A percentile compares a stretch with the other conserved stretches of the same genome.
phyloP scores from a whole-genome alignment of 2,329 filamentous ascomycete species.

The Truncatella angustata region DNA sequence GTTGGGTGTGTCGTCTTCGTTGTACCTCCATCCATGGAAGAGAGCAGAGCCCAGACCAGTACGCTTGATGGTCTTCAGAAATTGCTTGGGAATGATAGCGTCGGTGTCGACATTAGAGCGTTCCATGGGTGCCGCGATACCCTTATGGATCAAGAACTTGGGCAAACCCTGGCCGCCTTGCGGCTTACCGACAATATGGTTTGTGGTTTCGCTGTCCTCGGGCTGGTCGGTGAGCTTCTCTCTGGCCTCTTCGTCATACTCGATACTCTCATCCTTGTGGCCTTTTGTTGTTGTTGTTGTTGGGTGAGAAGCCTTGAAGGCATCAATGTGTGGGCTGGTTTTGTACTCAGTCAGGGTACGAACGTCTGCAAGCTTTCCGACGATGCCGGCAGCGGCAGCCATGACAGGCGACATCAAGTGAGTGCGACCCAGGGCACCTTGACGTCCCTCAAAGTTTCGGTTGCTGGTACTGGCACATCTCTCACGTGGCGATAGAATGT shows the following conservation, averaged over 20 bases:
- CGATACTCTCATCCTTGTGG: constrained; percentile 51
- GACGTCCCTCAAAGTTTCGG: constrained; percentile 95
- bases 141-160: constrained; percentile 80
- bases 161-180: constrained; percentile 65
- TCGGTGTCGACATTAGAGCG: constrained; percentile 96
- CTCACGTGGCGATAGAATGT: constrained; percentile 89
- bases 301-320: constrained; percentile 46
- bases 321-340: constrained; percentile 58
- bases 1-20: constrained; percentile 71
- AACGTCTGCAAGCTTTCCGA: constrained; percentile 89
- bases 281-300: constrained; percentile 36
- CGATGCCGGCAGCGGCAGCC: constrained; percentile 87
- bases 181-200: constrained; percentile 51
- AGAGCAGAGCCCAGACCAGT: constrained; percentile 86
- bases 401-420: constrained; percentile 97
- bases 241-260: constrained; percentile 49
- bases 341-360: constrained; percentile 69
- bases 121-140: constrained; percentile 84
- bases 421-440: constrained; percentile 86
- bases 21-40: constrained; percentile 82
- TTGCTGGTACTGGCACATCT: constrained; percentile 95
- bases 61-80: constrained; percentile 98
- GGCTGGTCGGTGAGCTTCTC: constrained; percentile 57
- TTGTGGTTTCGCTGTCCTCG: constrained; percentile 64
- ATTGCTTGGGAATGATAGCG: constrained; percentile 98